Conservation (phyloP, 2,329 filamentous ascomycete species). For the Ophiognomonia clavigignenti-juglandacearum region DNA sequence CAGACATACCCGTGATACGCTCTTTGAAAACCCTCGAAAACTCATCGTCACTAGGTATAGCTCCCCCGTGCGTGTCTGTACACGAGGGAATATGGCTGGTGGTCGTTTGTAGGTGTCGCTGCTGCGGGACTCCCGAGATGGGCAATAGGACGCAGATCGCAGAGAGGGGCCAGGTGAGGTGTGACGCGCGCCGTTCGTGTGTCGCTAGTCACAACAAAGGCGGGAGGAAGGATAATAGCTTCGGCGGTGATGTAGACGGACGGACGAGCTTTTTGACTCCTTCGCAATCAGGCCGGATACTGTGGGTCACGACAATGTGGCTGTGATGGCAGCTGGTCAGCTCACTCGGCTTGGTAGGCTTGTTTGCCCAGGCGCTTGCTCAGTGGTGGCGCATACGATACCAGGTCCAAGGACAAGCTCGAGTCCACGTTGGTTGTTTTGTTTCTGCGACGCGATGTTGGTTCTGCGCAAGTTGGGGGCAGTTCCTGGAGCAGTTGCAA, state of each 20-base stretch:
- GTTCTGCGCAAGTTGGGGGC: neutral
- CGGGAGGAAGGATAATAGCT: neutral
- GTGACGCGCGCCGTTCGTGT: no score
- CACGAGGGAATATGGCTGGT: conserved; percentile 1
- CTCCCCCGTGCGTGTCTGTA: neutral
- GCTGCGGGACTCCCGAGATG: neutral
- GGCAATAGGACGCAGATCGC: neutral
- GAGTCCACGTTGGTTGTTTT: neutral
- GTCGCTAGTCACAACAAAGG: neutral
- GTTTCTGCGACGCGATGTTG: neutral
- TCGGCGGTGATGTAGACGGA: neutral
- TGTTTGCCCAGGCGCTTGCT: neutral
- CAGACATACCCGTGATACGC: conserved; percentile 68
- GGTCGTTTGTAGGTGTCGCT: neutral
- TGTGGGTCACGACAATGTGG: conserved; percentile 7
- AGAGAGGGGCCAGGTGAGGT: no score
- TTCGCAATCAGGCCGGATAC: neutral
- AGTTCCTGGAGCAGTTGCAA: no score
- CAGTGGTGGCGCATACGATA: conserved; percentile 12
- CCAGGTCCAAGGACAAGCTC: neutral
- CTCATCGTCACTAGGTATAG: conserved; percentile 60
- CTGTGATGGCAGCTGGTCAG: conserved; percentile 11
- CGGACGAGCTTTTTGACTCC: neutral
- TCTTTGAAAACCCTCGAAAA: conserved; percentile 94
- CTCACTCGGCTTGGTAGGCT: neutral